These are phyloP conservation scores for Begonia peltatifolia DNA, from an alignment of 306 rosid genomes.

Conservation along the genomic window DNA sequence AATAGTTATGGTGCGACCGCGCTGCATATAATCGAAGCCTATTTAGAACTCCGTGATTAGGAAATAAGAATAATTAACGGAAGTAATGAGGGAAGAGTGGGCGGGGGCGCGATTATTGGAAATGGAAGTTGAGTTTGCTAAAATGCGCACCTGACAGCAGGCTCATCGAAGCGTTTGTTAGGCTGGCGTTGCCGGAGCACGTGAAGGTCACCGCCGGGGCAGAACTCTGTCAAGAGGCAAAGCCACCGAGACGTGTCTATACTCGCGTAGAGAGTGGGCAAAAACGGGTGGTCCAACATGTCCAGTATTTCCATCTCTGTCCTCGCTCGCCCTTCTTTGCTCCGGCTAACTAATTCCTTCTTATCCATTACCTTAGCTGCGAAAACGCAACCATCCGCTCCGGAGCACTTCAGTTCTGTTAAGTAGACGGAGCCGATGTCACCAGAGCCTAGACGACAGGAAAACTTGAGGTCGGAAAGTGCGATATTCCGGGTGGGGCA, in stretches of 20 bases:
- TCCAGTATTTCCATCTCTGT: slow-evolving; percentile 67
- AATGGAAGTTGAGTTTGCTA: slow-evolving; percentile 5
- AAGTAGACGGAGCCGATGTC: slow-evolving; percentile 74
- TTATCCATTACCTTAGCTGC: slow-evolving; percentile 87
- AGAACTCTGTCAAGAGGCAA: slow-evolving; percentile 65
- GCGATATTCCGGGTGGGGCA: slow-evolving; percentile 30
- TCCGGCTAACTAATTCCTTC: slow-evolving; percentile 51
- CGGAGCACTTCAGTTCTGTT: slow-evolving; percentile 29
- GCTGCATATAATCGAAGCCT: background rate
- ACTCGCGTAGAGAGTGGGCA: slow-evolving; percentile 68
- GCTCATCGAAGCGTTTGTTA: slow-evolving; percentile 45
- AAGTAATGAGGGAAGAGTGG: background rate
- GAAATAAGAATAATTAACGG: background rate
- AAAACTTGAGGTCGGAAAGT: slow-evolving; percentile 58
- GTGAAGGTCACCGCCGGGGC: slow-evolving; percentile 85
- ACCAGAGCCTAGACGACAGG: slow-evolving; percentile 54
- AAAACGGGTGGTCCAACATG: slow-evolving; percentile 53
- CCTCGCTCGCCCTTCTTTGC: slow-evolving; percentile 69
- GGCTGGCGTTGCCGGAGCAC: slow-evolving; percentile 75
- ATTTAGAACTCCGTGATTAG: background rate
- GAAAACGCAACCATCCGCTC: slow-evolving; percentile 20
- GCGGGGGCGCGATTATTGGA: background rate
- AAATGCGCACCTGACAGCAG: slow-evolving; percentile 64
- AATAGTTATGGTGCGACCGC: too few relatives aligned
- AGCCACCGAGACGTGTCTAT: slow-evolving; percentile 57